Evolutionary conservation across 208 protist genomes (phyloP).

Genomic region (Trypanosoma conorhini): DNA sequence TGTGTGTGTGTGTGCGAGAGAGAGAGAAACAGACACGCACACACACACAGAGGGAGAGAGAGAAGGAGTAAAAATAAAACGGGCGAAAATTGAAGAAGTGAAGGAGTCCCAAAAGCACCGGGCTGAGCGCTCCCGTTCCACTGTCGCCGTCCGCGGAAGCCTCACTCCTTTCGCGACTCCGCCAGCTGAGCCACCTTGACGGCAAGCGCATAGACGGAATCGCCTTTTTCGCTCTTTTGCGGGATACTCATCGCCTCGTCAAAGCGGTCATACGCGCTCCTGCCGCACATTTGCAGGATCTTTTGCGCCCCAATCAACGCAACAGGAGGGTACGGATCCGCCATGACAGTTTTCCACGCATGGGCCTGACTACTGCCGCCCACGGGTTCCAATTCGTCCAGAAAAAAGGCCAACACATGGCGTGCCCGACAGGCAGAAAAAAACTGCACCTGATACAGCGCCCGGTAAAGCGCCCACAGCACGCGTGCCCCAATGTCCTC

Average conservation of each 20-base stretch:
- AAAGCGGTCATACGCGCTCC: constrained; percentile 30
- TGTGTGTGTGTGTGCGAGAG: too few species aligned
- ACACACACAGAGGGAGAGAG: too few species aligned
- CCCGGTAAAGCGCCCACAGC: constrained; percentile 75
- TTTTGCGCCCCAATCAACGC: constrained; percentile 60
- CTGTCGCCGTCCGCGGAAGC: not conserved
- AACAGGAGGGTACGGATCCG: constrained; percentile 58
- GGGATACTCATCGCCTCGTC: constrained; percentile 35
- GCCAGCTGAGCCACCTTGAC: constrained; percentile 27
- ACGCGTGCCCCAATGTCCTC: constrained; percentile 47
- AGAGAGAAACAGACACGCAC: too few species aligned
- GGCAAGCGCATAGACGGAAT: constrained; percentile 30
- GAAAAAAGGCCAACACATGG: constrained; percentile 53
- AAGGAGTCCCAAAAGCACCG: not conserved
- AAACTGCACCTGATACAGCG: constrained; percentile 43
- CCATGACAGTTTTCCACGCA: constrained; percentile 54
- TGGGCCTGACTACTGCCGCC: constrained; percentile 33
- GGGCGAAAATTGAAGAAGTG: not conserved
- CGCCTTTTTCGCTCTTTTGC: constrained; percentile 27
- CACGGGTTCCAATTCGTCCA: constrained; percentile 31
- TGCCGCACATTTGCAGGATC: constrained; percentile 37
- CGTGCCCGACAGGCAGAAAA: constrained; percentile 57
- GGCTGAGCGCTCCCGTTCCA: not conserved
- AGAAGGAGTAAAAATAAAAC: not conserved
- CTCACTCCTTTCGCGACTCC: constrained; percentile 26